Evolutionary conservation across 371 early-diverging fungal genomes (phyloP), one percentile per base, ranked within the genome.

Genomic region (Paraphysoderma sedebokerense): DNA sequence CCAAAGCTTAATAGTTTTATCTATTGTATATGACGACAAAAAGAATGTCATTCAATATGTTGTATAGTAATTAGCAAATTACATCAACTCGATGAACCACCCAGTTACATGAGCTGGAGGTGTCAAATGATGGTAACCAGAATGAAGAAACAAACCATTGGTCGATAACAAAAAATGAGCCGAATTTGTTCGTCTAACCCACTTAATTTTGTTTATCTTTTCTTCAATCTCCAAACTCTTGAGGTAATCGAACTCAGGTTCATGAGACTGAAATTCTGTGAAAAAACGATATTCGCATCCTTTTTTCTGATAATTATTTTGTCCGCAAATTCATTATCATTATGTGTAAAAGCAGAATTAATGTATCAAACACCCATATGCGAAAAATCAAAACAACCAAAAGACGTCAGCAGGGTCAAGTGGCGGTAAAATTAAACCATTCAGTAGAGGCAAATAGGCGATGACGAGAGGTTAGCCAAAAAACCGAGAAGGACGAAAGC

Each of bases 191-290:
- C 89, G 77, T 57, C 77, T 81, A 66, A 91, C 86, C 91, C 96
- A 92, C 52, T 92, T 85, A 59, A 99, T 96, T 60, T 95, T 87
- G 66, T 96, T 96, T 65, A 99, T 97, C 65, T 97, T 96, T 58
- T 99, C 99, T 62, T 96, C 92, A 49, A 99, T 97, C 61, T 98
- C 98, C 62, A 97, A 75, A 72, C 89, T 90, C 72, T 98, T 97
- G 48, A 99, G 76, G 63, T 97, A 98, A 67, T 99, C 99, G 59
- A 99, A 98, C 73, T 96, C 97, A 29, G 97, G 88, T 62, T 95
- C 91, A 70, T 98, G 98, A 46, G 95, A 95, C 62, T 97, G 97
- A 58, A 97, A 97, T 65, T 97, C 98, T 36, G 98, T 93, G 57
- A 87, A 87, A 59, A 98, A 96, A 67, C 87, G 87, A 77, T 96